Base-by-base conservation (phyloP, 2,329 filamentous ascomycete genomes). In the Aspergillus proliferans region DNA sequence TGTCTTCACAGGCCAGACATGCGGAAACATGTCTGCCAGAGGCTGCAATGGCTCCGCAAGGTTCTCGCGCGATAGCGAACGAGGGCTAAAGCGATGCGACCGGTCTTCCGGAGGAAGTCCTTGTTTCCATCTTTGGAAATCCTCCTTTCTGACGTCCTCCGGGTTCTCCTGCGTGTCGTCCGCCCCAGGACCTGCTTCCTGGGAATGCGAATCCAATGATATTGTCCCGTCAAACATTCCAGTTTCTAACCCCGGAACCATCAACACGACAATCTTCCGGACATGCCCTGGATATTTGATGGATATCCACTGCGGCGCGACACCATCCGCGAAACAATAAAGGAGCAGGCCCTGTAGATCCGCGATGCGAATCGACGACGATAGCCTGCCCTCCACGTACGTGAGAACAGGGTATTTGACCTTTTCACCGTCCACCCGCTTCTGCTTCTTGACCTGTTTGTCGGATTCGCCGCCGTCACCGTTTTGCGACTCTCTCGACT, bases 231-330 rank as follows among this genome's bases (percentile, higher is more conserved):
- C 82, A 71, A 97, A 95, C 87, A 97, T 93, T 53, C 83, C 86
- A 61, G 88, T 81, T 64, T 97, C 92, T 21, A 98, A 72, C 0
- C 93, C 93, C 9, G 93, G 93, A 9, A 96, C 84, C 87, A 96
- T 92, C 56, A 98, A 74, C 38, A 88, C 81, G 26, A 97, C 91
- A 26, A 94, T 86, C 71, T 93, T 94, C 49, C 72, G 71, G 38
- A 85, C 75, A 51, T 74, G 71, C 15, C 68, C 69, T 41, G 78
- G 78, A 61, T 83, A 77, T 52, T 74, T 76, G 50, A 85, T 71
- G 26, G 80, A 77, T 14, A 83, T 76, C 81, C 81, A 85, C 60
- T 82, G 79, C n/a, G 82, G 82, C 22, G 78, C 77, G 28, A 75
- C 69, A 7, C 76, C 79, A 58, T 84, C 81, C n/a, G 80, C 78